Percentiles rank a stretch among this genome's conserved stretches.
Evolutionary conservation across 139 green algal genomes (phyloP).

Genomic region (Chlamydomonas asymmetrica): DNA sequence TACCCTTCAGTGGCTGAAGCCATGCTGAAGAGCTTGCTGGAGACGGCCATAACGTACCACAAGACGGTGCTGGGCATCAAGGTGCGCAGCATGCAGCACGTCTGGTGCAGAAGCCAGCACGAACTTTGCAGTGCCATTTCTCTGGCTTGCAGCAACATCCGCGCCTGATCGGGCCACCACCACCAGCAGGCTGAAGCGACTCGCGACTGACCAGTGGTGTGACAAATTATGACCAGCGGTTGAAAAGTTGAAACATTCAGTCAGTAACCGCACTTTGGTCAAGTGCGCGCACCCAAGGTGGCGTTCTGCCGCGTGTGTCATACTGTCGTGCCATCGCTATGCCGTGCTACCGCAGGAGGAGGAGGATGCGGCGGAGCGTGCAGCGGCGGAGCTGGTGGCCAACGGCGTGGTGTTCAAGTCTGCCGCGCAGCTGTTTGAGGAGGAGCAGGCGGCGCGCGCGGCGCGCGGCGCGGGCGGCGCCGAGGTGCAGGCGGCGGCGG

Average conservation of each 20-base stretch:
- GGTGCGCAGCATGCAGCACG: too few species aligned
- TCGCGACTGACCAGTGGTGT: too few species aligned
- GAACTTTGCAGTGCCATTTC: too few species aligned
- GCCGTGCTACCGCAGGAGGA: slow-evolving; percentile 56
- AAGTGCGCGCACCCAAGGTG: too few species aligned
- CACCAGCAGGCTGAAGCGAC: too few species aligned
- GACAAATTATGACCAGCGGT: too few species aligned
- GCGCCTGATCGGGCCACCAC: too few species aligned
- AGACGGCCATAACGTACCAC: slow-evolving; percentile 67
- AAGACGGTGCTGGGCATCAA: slow-evolving; percentile 42
- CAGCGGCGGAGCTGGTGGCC: slow-evolving; percentile 50
- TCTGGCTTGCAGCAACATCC: too few species aligned
- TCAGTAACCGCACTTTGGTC: neutral
- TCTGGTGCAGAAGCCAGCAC: too few species aligned
- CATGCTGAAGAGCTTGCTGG: slow-evolving; percentile 68
- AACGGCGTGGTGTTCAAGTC: slow-evolving; percentile 68
- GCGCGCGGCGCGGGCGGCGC: slow-evolving; percentile 4
- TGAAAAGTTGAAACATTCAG: neutral
- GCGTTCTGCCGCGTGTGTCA: neutral
- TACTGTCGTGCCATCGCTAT: neutral
- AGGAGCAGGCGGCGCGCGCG: slow-evolving; percentile 46
- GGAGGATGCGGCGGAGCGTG: slow-evolving; percentile 38
- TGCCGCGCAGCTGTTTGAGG: slow-evolving; percentile 56
- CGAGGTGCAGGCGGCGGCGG: slow-evolving; percentile 21
- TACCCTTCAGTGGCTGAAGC: slow-evolving; percentile 74